Conservation (phyloP, 1,284 basidiomycete genomes). For the Afroboletus lepidellus region DNA sequence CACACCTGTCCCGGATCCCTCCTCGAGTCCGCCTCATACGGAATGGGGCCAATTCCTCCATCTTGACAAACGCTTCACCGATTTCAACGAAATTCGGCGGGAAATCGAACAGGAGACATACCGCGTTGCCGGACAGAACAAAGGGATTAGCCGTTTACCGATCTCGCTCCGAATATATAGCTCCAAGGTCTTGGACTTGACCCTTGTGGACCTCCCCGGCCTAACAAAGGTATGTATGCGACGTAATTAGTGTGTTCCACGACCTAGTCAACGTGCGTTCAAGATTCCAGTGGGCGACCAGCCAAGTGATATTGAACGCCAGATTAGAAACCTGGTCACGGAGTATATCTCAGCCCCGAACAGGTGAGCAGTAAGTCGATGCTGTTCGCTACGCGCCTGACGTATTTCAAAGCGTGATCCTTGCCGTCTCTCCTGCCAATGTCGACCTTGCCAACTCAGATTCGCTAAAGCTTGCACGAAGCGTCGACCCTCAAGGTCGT, state of each 20-base stretch:
- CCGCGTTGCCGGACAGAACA: constrained; percentile 97
- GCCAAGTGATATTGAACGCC: constrained; percentile 93
- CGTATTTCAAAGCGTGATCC: constrained; percentile 71
- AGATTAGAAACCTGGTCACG: constrained; percentile 90
- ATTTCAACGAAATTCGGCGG: constrained; percentile 90
- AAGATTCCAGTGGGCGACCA: constrained; percentile 91
- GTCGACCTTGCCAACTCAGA: constrained; percentile 99
- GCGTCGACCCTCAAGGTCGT: constrained; percentile 93
- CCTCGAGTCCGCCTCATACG: constrained; percentile 48
- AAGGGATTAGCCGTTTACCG: constrained; percentile 94
- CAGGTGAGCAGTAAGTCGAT: constrained; percentile 52
- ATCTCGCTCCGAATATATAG: constrained; percentile 95
- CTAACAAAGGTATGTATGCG: constrained; percentile 80
- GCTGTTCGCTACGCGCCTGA: background rate
- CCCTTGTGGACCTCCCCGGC: constrained; percentile 93
- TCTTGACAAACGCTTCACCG: constrained; percentile 93
- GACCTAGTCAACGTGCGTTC: constrained; percentile 1
- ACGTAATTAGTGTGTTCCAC: background rate
- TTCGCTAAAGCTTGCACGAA: constrained; percentile 92
- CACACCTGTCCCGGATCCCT: constrained; percentile 58
- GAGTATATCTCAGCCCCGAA: constrained; percentile 98
- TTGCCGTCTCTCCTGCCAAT: constrained; percentile 95
- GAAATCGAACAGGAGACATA: constrained; percentile 99
- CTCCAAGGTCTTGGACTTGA: constrained; percentile 92
- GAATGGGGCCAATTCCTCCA: constrained; percentile 99